Evolutionary conservation across 2,329 filamentous ascomycete species (phyloP).

Genomic region (Sarocladium brachiariae): DNA sequence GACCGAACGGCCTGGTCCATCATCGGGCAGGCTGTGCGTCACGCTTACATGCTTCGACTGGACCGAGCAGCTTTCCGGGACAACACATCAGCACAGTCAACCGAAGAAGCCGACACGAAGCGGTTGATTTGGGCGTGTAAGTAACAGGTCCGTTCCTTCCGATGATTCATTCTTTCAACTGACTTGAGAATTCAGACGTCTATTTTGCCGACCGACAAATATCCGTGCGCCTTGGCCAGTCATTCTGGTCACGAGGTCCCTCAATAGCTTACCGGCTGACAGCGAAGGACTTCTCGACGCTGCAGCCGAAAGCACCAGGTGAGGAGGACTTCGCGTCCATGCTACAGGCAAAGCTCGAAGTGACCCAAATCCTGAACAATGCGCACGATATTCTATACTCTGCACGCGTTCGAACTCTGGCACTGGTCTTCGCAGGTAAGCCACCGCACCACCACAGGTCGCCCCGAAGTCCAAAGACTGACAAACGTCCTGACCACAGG

Average conservation of each 20-base stretch:
- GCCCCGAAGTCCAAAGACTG: too few species aligned
- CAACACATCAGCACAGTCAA: background rate
- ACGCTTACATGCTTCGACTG: constrained; percentile 13
- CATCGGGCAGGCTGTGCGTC: constrained; percentile 13
- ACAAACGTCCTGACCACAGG: background rate
- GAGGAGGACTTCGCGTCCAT: constrained; percentile 6
- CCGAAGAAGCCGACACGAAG: constrained; percentile 5
- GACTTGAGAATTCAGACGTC: background rate
- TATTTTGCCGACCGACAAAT: constrained; percentile 10
- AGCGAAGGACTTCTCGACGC: constrained; percentile 9
- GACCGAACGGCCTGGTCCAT: constrained; percentile 15
- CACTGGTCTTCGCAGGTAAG: constrained; percentile 5
- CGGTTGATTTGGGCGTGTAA: constrained; percentile 10
- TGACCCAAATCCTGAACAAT: constrained; percentile 11
- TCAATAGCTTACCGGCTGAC: constrained; percentile 5
- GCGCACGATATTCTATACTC: constrained; percentile 11
- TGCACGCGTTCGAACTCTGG: background rate
- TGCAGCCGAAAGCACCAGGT: constrained; percentile 7
- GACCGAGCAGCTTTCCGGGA: constrained; percentile 12
- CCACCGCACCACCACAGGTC: background rate
- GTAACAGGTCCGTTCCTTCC: background rate
- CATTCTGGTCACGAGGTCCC: constrained; percentile 11
- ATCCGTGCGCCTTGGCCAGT: constrained; percentile 8
- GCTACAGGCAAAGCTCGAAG: constrained; percentile 9
- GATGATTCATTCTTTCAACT: background rate